Conservation (phyloP, 2,329 filamentous ascomycete genomes). For the Mollisiaceae sp. region DNA sequence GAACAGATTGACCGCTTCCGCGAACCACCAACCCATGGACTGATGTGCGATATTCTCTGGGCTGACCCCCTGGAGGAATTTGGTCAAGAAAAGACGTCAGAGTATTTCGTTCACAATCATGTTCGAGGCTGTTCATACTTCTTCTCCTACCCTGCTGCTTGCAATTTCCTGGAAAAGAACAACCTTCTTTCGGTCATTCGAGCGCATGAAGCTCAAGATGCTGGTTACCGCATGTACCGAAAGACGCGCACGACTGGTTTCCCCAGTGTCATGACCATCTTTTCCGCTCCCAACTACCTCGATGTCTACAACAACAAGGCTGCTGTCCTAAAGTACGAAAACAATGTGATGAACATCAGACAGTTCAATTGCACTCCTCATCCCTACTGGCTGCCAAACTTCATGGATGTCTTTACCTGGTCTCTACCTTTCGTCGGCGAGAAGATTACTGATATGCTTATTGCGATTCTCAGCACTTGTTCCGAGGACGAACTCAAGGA, state of each 20-base stretch:
- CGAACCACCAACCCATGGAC: constrained; percentile 92
- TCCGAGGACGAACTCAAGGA: constrained; percentile 98
- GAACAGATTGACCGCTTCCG: constrained; percentile 92
- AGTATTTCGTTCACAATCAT: constrained; percentile 98
- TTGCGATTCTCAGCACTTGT: constrained; percentile 96
- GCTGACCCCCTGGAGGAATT: constrained; percentile 98
- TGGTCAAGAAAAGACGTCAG: constrained; percentile 96
- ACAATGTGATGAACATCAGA: constrained; percentile 99
- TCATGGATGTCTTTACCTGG: constrained; percentile 99
- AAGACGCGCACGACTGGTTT: constrained; percentile 98
- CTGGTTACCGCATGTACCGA: constrained; percentile 98
- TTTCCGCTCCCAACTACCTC: constrained; percentile 97
- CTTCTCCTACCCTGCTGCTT: constrained; percentile 97
- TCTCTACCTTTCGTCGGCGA: constrained; percentile 97
- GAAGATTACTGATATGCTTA: constrained; percentile 99
- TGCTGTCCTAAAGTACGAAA: constrained; percentile 98
- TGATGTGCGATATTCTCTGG: constrained; percentile 99
- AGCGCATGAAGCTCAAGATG: constrained; percentile 97
- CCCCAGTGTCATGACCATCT: constrained; percentile 99
- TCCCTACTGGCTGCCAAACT: constrained; percentile 99
- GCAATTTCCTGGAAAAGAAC: constrained; percentile 98
- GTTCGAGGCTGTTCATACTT: constrained; percentile 99
- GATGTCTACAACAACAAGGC: constrained; percentile 99
- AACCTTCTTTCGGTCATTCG: constrained; percentile 96
- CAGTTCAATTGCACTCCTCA: constrained; percentile 99